Percentiles rank a stretch among this genome's conserved stretches.
Evolutionary conservation across 208 protist genomes (phyloP).

Genomic region (Trypanosoma boissoni): DNA sequence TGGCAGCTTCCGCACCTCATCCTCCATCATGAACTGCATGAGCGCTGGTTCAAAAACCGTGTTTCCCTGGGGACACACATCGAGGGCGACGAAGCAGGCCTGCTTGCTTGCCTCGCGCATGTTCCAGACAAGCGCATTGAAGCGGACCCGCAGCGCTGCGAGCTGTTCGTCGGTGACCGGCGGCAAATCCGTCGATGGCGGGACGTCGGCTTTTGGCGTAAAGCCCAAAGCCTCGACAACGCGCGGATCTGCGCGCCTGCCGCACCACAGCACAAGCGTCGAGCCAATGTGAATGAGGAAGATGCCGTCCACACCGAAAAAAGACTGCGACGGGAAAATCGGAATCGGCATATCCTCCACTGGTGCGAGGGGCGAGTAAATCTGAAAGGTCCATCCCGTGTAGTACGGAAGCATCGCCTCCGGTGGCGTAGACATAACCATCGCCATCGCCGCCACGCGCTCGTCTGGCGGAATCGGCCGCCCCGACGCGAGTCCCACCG

Average conservation of each 20-base stretch:
- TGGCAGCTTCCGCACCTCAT: conserved; percentile 46
- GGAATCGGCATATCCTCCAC: conserved; percentile 45
- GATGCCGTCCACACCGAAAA: conserved; percentile 53
- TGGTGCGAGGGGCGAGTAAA: conserved; percentile 56
- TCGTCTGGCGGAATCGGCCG: conserved; percentile 57
- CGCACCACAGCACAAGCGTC: conserved; percentile 76
- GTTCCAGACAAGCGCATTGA: conserved; percentile 47
- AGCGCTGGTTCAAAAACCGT: conserved; percentile 55
- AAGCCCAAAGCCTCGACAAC: conserved; percentile 53
- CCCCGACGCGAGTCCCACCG: conserved; percentile 43
- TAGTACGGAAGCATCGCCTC: conserved; percentile 67
- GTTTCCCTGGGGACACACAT: conserved; percentile 54
- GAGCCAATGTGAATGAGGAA: conserved; percentile 58
- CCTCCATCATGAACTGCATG: conserved; percentile 68
- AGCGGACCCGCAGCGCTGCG: conserved; percentile 45
- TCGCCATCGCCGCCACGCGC: conserved; percentile 66
- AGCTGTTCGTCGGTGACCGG: conserved; percentile 47
- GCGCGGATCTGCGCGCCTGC: conserved; percentile 35
- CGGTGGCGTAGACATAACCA: conserved; percentile 62
- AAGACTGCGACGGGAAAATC: conserved; percentile 57
- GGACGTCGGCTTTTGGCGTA: conserved; percentile 19
- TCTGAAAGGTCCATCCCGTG: conserved; percentile 65
- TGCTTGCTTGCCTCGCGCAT: conserved; percentile 31
- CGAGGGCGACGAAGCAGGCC: conserved; percentile 37
- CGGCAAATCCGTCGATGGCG: conserved; percentile 2